Evolutionary conservation across 2,329 filamentous ascomycete genomes (phyloP).

Genomic region (Sporothrix euskadiensis): DNA sequence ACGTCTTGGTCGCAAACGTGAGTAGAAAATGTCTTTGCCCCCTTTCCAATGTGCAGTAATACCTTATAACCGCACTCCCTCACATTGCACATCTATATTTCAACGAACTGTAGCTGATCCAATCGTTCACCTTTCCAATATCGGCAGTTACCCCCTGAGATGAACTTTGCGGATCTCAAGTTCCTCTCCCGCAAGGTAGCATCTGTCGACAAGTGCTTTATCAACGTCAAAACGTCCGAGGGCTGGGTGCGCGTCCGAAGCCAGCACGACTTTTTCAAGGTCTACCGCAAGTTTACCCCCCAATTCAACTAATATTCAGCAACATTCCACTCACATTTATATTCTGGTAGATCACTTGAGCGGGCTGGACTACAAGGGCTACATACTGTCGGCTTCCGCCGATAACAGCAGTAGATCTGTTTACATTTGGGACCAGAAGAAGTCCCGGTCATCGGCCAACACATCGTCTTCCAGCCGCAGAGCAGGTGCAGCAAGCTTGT

Average conservation of each 20-base stretch:
- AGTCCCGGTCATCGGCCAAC: background rate
- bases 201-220: constrained; percentile 26
- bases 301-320: background rate
- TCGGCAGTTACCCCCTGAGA: constrained; percentile 20
- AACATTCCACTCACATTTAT: background rate
- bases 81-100: background rate
- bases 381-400: constrained; percentile 18
- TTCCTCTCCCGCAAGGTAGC: background rate
- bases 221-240: constrained; percentile 21
- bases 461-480: background rate
- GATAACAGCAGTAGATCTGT: constrained; percentile 23
- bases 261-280: constrained; percentile 2
- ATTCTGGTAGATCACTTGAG: constrained; percentile 16
- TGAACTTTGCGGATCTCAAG: constrained; percentile 24
- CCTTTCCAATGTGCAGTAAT: background rate
- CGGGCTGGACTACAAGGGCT: constrained; percentile 17
- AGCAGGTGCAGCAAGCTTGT: background rate
- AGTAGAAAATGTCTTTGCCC: background rate
- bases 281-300: constrained; percentile 11
- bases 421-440: constrained; percentile 25
- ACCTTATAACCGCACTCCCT: background rate
- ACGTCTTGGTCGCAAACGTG: constrained; percentile 30
- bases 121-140: background rate
- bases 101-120: background rate
- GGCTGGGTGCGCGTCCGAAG: constrained; percentile 29